Evolutionary conservation across 2,329 filamentous ascomycete genomes (phyloP), one percentile per base, ranked within the genome.

Genomic region (Volutella citrinella): DNA sequence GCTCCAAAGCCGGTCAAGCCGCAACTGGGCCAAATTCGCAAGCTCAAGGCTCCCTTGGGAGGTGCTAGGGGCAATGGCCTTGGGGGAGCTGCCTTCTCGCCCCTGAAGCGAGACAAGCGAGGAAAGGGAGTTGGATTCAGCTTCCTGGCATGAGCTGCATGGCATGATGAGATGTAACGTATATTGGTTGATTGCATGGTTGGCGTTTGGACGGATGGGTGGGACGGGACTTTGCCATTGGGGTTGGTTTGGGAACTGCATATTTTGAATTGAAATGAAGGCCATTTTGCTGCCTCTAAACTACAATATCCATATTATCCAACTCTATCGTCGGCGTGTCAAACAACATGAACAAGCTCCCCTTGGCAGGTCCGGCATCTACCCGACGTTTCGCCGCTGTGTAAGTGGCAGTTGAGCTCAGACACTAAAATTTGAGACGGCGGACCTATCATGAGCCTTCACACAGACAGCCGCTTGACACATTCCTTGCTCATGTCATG

Each of bases 81-180:
- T 32, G 51, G 70, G 10, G 67, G 68, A 10, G 64, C 63, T 13
- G 53, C 69, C 5, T 88, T 89, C 56, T 88, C 84, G 13, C 84
- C 84, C 7, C 62, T 89, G 39, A 89, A 89, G 64, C 75, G 76
- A 54, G 79, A 87, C 31, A 73, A 75, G 38, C 76, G 80, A 41
- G n/a, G n/a, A n/a, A n/a, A n/a, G n/a, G 78, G 78, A 19, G 70
- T 76, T 5, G 69, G 70, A 40, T 78, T 78, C 34, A 82, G 78
- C 51, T 82, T 82, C 47, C 55, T 80, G 38, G 70, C 64, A 34
- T 76, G 19, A 18, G 30, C 13, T 26, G 11, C 25, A 27, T 30
- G 16, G 15, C 13, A 32, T 19, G 16, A 32, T 24, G 30, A n/a
- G n/a, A n/a, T n/a, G n/a, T n/a, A n/a, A n/a, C n/a, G n/a, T n/a